These are phyloP conservation scores for Cystobasidium tubakii DNA, from an alignment of 768 basidiomycete genomes.

Conservation along the genomic window DNA sequence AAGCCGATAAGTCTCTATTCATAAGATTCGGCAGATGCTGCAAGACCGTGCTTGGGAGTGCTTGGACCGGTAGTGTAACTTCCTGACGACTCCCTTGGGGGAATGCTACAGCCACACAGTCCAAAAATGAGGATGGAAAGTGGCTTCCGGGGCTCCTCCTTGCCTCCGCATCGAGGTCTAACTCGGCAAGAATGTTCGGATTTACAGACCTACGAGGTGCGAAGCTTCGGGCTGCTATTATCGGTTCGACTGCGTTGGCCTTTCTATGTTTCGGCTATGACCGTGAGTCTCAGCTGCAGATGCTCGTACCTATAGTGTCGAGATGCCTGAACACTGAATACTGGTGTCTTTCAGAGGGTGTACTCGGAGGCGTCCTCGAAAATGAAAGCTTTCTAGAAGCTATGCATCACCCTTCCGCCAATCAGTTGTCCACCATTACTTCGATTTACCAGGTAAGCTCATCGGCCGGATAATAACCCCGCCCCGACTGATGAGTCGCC, in stretches of 20 bases:
- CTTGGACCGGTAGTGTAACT: background rate
- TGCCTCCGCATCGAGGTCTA: background rate
- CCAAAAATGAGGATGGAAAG: no score
- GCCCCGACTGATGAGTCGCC: background rate
- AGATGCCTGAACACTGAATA: background rate
- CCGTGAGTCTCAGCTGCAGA: background rate
- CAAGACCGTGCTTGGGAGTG: background rate
- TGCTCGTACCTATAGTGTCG: background rate
- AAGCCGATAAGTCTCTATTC: background rate
- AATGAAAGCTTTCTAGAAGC: background rate
- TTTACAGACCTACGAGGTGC: background rate
- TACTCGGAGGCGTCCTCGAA: slow-evolving; percentile 1
- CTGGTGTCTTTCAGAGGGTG: background rate
- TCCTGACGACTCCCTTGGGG: background rate
- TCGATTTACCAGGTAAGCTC: slow-evolving; percentile 12
- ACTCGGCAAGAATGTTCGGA: slow-evolving; percentile 3
- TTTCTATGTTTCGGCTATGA: slow-evolving; percentile 13
- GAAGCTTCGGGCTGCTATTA: background rate
- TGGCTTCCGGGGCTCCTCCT: no score
- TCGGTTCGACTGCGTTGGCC: slow-evolving; percentile 3
- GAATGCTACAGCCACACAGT: no score
- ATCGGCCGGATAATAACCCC: background rate
- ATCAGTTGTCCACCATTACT: background rate
- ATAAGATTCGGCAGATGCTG: background rate
- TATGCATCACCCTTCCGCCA: slow-evolving; percentile 11